These are phyloP conservation scores for Lachnum nothofagi DNA, from an alignment of 2,329 filamentous ascomycete species.

Conservation along the genomic window DNA sequence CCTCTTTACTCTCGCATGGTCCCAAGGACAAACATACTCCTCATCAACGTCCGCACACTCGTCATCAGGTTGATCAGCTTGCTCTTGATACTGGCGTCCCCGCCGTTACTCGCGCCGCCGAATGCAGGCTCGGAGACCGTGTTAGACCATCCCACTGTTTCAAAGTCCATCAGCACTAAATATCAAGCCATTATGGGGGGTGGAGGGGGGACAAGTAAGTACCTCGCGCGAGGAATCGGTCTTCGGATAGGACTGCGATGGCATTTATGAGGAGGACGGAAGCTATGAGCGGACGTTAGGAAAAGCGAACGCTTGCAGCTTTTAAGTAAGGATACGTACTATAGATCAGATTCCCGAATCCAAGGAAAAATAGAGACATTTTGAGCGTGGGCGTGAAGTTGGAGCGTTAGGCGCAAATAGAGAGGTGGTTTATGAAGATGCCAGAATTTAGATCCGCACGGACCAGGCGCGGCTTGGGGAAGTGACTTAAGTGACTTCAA, in stretches of 20 bases:
- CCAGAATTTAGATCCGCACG: slow-evolving; percentile 14
- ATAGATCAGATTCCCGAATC: slow-evolving; percentile 66
- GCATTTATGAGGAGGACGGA: slow-evolving; percentile 86
- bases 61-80: slow-evolving; percentile 87
- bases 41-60: slow-evolving; percentile 85
- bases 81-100: slow-evolving; percentile 75
- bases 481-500: no score
- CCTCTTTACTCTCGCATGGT: neutral
- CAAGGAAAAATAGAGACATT: slow-evolving; percentile 61
- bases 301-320: neutral
- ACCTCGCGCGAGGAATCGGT: slow-evolving; percentile 81
- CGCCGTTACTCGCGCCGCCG: slow-evolving; percentile 52
- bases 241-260: slow-evolving; percentile 88
- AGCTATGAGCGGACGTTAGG: slow-evolving; percentile 45
- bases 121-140: slow-evolving; percentile 68
- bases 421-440: slow-evolving; percentile 12
- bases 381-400: neutral
- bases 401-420: slow-evolving; percentile 2
- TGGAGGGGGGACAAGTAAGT: slow-evolving; percentile 33
- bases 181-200: neutral
- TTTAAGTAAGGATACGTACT: slow-evolving; percentile 39
- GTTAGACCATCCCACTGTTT: slow-evolving; percentile 73
- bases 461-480: slow-evolving; percentile 24
- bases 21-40: slow-evolving; percentile 58
- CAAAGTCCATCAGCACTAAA: slow-evolving; percentile 5